Conservation (phyloP, 768 basidiomycete genomes). For the Russula vinacea region DNA sequence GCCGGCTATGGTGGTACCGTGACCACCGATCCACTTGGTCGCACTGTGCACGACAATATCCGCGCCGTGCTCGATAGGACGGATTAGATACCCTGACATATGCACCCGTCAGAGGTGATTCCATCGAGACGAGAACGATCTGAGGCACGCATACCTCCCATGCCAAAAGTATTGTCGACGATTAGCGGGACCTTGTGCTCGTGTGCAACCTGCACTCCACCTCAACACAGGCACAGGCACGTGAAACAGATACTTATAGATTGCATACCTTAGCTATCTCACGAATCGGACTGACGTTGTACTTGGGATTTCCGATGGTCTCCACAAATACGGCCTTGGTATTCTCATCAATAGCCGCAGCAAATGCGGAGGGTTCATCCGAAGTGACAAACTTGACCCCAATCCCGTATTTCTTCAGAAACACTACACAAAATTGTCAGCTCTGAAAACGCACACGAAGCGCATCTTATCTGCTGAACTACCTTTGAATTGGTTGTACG, state of each 20-base stretch:
- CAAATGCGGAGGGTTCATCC: slow-evolving; percentile 55
- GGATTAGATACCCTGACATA: slow-evolving; percentile 51
- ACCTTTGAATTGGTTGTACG: slow-evolving; percentile 74
- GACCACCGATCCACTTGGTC: slow-evolving; percentile 83
- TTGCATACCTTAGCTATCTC: slow-evolving; percentile 60
- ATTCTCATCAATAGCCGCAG: slow-evolving; percentile 66
- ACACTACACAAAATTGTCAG: slow-evolving; percentile 42
- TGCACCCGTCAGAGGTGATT: neutral
- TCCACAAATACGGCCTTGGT: slow-evolving; percentile 78
- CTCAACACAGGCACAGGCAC: neutral
- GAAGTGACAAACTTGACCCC: slow-evolving; percentile 59
- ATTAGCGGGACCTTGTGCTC: slow-evolving; percentile 69
- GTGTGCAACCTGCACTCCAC: slow-evolving; percentile 55
- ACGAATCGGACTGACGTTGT: slow-evolving; percentile 61
- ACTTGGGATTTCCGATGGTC: slow-evolving; percentile 78
- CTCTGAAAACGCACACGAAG: neutral
- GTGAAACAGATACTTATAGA: neutral
- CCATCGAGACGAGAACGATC: neutral
- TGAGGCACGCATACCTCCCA: slow-evolving; percentile 45
- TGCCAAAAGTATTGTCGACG: slow-evolving; percentile 78
- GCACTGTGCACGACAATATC: slow-evolving; percentile 79
- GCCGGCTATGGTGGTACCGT: slow-evolving; percentile 77
- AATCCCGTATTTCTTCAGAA: slow-evolving; percentile 67
- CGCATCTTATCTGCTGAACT: neutral
- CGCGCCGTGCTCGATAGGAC: slow-evolving; percentile 70